Base-by-base conservation (phyloP, 305 asterid genomes). In the Solanum hybrid region DNA sequence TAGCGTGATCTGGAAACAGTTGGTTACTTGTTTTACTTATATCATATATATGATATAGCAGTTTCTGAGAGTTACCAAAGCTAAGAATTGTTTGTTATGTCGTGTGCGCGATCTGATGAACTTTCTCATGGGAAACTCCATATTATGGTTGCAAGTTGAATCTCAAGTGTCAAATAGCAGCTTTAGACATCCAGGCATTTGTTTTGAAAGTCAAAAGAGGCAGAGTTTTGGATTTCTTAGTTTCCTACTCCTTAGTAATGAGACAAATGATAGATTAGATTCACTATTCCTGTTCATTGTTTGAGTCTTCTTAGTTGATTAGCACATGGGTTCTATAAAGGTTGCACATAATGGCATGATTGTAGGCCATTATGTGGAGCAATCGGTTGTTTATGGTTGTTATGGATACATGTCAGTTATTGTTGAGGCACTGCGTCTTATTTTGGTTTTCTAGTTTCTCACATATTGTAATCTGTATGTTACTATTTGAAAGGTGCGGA, bases 401-500 rank as follows among this genome's bases (percentile, higher is more conserved):
- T 87, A 26, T 31, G 87, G 6, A 51, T 46, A 84, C 87, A 85
- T 56, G 87, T 11, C 73, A 66, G 71, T 78, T 37, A 36, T 69
- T 64, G n/a, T 88, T 79, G 26, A 16, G 26, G 73, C 87, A 32
- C 86, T 89, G 60, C 36, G 4, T 36, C 20, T 87, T 77, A 26
- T 35, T 84, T 60, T 75, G 37, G 16, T 69, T 84, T 26, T 75
- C 85, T 42, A 11, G 14, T 42, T 85, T 56, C 42, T 85, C 32
- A 11, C 46, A 27, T 34, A 10, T 89, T 2, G 36, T 75, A 26
- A 27, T 72, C 85, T 29, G 10, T 88, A 69, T 90, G 69, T 85
- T 86, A 32, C 37, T 78, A n/a, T 76, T 90, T 90, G 60, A 87
- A 90, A 97, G 99, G 99, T 96, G 89, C 95, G 97, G 85, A 87